These are phyloP conservation scores for Ananas comosus DNA, from an alignment of 176 grass and related monocot species.

Conservation along the genomic window DNA sequence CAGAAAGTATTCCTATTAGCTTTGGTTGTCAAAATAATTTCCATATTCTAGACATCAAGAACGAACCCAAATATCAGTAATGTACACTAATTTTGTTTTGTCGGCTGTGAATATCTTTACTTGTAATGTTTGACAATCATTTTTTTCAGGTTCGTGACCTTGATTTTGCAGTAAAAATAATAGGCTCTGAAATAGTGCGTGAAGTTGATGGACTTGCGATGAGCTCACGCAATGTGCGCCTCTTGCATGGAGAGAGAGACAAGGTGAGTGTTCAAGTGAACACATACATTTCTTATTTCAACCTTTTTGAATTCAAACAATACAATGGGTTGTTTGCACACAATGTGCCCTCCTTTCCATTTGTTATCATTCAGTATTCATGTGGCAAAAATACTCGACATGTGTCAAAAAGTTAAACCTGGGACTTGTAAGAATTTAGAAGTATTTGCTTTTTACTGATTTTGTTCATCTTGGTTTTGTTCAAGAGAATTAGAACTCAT, in stretches of 20 bases:
- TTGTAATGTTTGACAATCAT: neutral
- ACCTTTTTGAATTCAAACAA: neutral
- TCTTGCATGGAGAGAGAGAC: conserved; percentile 41
- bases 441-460: neutral
- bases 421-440: neutral
- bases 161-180: conserved; percentile 68
- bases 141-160: conserved; percentile 75
- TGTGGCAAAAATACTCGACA: neutral
- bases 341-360: neutral
- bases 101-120: neutral
- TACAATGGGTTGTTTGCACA: neutral
- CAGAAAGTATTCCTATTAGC: too few species aligned
- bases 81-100: neutral
- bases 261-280: conserved; percentile 39
- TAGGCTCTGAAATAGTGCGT: conserved; percentile 80
- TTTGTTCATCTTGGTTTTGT: neutral
- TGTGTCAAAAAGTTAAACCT: neutral
- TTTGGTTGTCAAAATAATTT: too few species aligned
- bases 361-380: neutral
- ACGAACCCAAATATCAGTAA: neutral
- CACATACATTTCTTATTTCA: neutral
- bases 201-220: conserved; percentile 92
- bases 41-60: too few species aligned
- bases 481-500: neutral
- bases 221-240: conserved; percentile 87